These are phyloP conservation scores for Ophiostoma piceae DNA, from an alignment of 2,329 filamentous ascomycete genomes.

Conservation along the genomic window DNA sequence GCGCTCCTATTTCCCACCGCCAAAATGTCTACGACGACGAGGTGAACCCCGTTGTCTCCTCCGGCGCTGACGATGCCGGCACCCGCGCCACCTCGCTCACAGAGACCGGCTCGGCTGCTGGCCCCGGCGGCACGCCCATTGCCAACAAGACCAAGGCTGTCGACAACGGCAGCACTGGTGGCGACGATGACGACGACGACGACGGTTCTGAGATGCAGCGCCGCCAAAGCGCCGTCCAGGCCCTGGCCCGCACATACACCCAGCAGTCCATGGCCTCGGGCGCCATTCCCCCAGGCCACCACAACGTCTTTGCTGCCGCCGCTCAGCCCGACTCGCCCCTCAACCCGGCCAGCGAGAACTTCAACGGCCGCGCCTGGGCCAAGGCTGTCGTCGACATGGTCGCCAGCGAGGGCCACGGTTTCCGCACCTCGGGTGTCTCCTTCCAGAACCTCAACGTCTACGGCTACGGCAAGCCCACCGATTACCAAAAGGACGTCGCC, in stretches of 20 bases:
- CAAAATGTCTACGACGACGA: conserved; percentile 29
- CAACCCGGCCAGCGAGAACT: conserved; percentile 46
- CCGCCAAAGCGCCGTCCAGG: conserved; percentile 49
- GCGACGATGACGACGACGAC: conserved; percentile 33
- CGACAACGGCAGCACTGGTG: conserved; percentile 28
- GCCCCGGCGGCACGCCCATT: conserved; percentile 21
- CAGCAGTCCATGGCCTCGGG: conserved; percentile 39
- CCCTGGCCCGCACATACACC: conserved; percentile 49
- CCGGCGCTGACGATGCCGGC: conserved; percentile 27
- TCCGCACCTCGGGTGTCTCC: conserved; percentile 58
- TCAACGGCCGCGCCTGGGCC: conserved; percentile 53
- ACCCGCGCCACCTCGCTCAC: conserved; percentile 38
- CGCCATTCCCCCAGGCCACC: conserved; percentile 24
- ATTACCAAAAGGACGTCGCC: conserved; percentile 64
- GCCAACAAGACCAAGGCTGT: background rate
- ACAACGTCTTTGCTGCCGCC: conserved; percentile 46
- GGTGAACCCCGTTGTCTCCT: conserved; percentile 22
- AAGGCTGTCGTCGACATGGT: conserved; percentile 52
- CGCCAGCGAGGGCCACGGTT: conserved; percentile 48
- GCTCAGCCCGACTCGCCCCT: conserved; percentile 41
- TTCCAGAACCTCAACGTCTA: conserved; percentile 65
- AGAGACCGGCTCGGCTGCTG: conserved; percentile 33
- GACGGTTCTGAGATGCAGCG: conserved; percentile 45
- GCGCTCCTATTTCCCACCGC: conserved; percentile 35
- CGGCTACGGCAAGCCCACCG: conserved; percentile 61